These are phyloP conservation scores for Catharanthus roseus DNA, from an alignment of 257 asterid species.

Conservation along the genomic window DNA sequence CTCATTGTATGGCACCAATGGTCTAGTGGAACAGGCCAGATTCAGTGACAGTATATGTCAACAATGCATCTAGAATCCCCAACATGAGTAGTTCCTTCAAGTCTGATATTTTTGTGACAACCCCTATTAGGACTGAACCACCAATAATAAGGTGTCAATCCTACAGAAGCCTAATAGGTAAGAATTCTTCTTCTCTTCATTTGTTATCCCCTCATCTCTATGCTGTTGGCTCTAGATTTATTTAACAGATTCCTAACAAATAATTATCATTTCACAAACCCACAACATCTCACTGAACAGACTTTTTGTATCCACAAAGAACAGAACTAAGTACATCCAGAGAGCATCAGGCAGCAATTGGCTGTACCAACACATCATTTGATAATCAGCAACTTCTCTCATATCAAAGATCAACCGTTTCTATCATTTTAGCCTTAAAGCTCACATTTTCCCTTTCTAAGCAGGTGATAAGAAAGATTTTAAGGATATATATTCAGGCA, in stretches of 20 bases:
- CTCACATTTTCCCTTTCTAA: neutral
- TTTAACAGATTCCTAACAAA: neutral
- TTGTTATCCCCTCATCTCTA: neutral
- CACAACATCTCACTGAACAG: neutral
- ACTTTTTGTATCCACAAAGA: neutral
- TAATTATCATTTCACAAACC: neutral
- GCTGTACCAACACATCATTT: neutral
- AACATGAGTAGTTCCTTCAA: neutral
- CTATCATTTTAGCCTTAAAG: neutral
- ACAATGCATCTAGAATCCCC: neutral
- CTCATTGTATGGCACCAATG: neutral
- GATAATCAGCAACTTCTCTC: neutral
- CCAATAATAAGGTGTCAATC: neutral
- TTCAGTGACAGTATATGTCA: neutral
- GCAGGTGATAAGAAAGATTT: neutral
- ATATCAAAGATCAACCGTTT: neutral
- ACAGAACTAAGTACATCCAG: neutral
- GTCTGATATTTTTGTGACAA: neutral
- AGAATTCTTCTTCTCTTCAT: neutral
- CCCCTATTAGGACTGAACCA: neutral
- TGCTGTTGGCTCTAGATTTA: neutral
- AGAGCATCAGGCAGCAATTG: neutral
- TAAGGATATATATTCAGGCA: neutral
- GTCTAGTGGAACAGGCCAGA: neutral
- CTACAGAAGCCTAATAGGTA: neutral